These are phyloP conservation scores for Cerrena zonata DNA, from an alignment of 1,284 basidiomycete species.

Conservation along the genomic window DNA sequence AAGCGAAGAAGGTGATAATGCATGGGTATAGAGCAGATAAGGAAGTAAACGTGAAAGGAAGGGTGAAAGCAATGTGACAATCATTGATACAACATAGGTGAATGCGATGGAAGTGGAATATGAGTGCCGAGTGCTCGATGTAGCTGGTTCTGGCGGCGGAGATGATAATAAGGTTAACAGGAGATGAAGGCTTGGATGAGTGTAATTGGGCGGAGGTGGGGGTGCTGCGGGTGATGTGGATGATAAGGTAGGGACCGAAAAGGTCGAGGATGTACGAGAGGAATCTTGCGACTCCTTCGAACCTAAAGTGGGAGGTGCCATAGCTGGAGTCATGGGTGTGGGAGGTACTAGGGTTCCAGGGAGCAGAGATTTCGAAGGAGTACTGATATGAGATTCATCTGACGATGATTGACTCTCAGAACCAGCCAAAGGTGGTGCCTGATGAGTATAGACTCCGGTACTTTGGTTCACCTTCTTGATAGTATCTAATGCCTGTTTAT, in stretches of 20 bases:
- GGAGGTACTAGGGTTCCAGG: slow-evolving; percentile 9
- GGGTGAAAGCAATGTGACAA: slow-evolving; percentile 22
- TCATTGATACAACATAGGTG: slow-evolving; percentile 25
- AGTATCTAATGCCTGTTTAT: slow-evolving; percentile 57
- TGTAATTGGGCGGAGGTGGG: slow-evolving; percentile 17
- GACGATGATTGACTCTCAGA: neutral
- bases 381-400: neutral
- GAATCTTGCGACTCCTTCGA: slow-evolving; percentile 13
- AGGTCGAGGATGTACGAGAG: slow-evolving; percentile 10
- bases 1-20: slow-evolving; percentile 50
- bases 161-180: slow-evolving; percentile 15
- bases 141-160: slow-evolving; percentile 9
- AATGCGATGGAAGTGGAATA: slow-evolving; percentile 22
- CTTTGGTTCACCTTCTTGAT: slow-evolving; percentile 60
- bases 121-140: slow-evolving; percentile 9
- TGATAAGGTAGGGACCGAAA: slow-evolving; percentile 1
- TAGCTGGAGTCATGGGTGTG: slow-evolving; percentile 6
- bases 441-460: slow-evolving; percentile 18
- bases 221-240: neutral
- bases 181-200: slow-evolving; percentile 18
- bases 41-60: slow-evolving; percentile 50
- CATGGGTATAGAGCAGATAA: slow-evolving; percentile 49
- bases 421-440: neutral
- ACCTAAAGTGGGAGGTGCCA: neutral
- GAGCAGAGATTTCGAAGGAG: neutral